Evolutionary conservation across 2,329 filamentous ascomycete genomes (phyloP).

Genomic region (Blastomyces parvus): DNA sequence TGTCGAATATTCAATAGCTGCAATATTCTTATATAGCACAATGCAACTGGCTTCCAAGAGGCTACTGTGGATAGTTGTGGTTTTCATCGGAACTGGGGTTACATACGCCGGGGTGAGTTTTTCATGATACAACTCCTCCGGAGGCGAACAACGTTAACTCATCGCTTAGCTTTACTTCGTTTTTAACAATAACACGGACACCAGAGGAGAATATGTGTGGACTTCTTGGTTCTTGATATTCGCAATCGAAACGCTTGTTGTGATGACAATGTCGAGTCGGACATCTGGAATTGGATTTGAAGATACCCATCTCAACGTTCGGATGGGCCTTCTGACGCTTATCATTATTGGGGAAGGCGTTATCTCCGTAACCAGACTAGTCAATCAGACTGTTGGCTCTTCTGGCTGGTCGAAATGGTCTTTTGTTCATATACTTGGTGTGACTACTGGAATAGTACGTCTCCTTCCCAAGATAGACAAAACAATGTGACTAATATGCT

Average conservation of each 20-base stretch:
- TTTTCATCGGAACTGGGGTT: slow-evolving; percentile 23
- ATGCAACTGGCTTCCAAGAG: slow-evolving; percentile 23
- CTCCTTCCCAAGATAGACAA: slow-evolving; percentile 5
- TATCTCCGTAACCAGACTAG: slow-evolving; percentile 49
- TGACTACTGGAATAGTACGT: slow-evolving; percentile 31
- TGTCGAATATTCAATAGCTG: slow-evolving; percentile 43
- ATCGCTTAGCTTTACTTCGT: slow-evolving; percentile 27
- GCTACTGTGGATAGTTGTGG: slow-evolving; percentile 23
- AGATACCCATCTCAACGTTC: slow-evolving; percentile 53
- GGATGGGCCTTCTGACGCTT: slow-evolving; percentile 54
- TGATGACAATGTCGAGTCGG: slow-evolving; percentile 45
- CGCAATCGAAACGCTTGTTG: slow-evolving; percentile 43
- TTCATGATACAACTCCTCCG: neutral
- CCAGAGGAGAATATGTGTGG: slow-evolving; percentile 29
- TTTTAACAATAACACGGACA: slow-evolving; percentile 20
- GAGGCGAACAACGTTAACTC: neutral
- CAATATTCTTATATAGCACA: slow-evolving; percentile 21
- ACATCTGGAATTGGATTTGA: slow-evolving; percentile 52
- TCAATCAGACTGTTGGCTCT: slow-evolving; percentile 41
- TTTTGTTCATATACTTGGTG: slow-evolving; percentile 31
- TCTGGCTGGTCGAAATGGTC: slow-evolving; percentile 34
- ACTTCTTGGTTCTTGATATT: slow-evolving; percentile 49
- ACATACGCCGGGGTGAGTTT: slow-evolving; percentile 24
- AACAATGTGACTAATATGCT: neutral
- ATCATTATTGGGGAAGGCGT: slow-evolving; percentile 59